These are phyloP conservation scores for Penicillium frequentans DNA, from an alignment of 2,329 filamentous ascomycete genomes.

Conservation along the genomic window DNA sequence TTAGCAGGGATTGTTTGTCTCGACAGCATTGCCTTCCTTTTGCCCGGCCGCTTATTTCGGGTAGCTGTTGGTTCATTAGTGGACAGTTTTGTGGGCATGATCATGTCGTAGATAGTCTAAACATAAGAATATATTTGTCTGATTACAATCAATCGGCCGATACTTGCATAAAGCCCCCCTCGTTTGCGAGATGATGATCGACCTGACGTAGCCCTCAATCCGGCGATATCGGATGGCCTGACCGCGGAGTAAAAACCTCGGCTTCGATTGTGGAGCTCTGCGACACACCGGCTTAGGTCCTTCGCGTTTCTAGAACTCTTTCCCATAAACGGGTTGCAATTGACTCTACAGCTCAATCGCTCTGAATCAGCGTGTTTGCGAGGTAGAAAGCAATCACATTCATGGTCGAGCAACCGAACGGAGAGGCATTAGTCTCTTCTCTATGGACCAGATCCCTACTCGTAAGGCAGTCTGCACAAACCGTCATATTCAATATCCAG, in stretches of 20 bases:
- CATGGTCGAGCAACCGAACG: constrained; percentile 31
- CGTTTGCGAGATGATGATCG: neutral
- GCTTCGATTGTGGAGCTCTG: constrained; percentile 20
- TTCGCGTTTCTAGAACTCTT: neutral
- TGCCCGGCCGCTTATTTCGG: neutral
- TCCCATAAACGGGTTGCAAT: neutral
- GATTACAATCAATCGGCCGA: neutral
- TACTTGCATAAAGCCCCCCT: neutral
- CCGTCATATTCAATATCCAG: neutral
- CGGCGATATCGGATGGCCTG: constrained; percentile 26
- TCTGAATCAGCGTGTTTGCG: constrained; percentile 9
- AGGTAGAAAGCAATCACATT: constrained; percentile 10
- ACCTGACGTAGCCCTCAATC: constrained; percentile 10
- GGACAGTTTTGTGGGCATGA: neutral
- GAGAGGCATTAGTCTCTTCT: constrained; percentile 39
- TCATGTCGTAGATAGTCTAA: constrained; percentile 2
- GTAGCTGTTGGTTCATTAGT: neutral
- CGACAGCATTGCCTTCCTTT: neutral
- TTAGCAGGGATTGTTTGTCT: neutral
- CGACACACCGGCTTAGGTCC: neutral
- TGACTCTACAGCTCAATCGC: neutral
- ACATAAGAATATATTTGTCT: constrained; percentile 13
- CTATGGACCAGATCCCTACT: constrained; percentile 46
- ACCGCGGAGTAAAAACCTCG: constrained; percentile 25
- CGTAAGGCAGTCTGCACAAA: constrained; percentile 22